Evolutionary conservation across 2,329 filamentous ascomycete species (phyloP).

Genomic region (Exophiala calicioides): DNA sequence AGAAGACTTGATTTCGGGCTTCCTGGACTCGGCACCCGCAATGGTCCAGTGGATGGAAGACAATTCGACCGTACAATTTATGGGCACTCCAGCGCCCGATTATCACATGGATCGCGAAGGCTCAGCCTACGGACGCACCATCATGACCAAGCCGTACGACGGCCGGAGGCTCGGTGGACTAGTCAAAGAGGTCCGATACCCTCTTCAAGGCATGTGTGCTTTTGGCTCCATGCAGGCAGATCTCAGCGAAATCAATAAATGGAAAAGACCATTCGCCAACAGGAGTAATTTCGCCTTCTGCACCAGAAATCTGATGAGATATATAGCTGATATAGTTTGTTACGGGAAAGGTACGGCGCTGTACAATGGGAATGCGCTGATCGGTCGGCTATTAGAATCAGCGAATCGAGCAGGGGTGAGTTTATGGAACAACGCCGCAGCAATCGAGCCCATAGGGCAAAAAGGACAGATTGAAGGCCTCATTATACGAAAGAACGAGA

Average conservation of each 20-base stretch:
- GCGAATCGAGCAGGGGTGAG: background rate
- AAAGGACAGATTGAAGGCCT: background rate
- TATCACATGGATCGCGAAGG: background rate
- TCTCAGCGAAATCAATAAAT: background rate
- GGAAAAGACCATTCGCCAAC: background rate
- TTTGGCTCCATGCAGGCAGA: slow-evolving; percentile 4
- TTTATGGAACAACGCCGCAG: background rate
- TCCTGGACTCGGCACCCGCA: background rate
- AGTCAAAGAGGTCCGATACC: background rate
- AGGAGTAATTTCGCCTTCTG: background rate
- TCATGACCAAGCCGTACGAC: background rate
- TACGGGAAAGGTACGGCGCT: slow-evolving; percentile 1
- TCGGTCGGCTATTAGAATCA: background rate
- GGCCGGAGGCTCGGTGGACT: background rate
- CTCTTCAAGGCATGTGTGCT: slow-evolving; percentile 1
- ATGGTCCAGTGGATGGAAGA: slow-evolving; percentile 14
- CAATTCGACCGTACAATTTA: slow-evolving; percentile 6
- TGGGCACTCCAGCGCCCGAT: background rate
- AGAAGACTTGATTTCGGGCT: slow-evolving; percentile 31
- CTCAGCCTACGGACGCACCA: background rate
- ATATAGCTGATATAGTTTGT: background rate
- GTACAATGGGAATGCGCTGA: slow-evolving; percentile 2
- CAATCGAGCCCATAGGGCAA: background rate
- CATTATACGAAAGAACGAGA: background rate
- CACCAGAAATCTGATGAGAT: background rate